Conservation (phyloP, 164 flowering plant species). For the Kalanchoe fedtschenkoi region DNA sequence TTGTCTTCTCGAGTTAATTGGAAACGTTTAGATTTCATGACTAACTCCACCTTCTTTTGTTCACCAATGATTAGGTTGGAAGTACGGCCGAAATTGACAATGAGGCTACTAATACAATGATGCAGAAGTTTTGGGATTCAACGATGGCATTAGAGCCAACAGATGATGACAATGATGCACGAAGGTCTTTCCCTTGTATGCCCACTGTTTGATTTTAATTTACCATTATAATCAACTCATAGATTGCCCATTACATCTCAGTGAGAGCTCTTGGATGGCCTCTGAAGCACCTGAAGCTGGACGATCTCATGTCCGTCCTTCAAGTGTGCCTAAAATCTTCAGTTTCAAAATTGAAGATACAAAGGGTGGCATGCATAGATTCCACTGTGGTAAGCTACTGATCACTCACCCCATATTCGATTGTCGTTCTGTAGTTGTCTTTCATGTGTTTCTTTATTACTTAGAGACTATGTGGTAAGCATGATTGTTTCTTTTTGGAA, state of each 20-base stretch:
- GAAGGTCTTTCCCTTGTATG: slow-evolving; percentile 33
- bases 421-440: too few species aligned
- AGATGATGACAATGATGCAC: slow-evolving; percentile 67
- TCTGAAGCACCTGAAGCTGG: slow-evolving; percentile 72
- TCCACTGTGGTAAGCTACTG: slow-evolving; percentile 57
- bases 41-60: background rate
- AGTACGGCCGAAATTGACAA: slow-evolving; percentile 43
- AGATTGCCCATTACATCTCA: slow-evolving; percentile 18
- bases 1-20: too few species aligned
- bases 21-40: background rate
- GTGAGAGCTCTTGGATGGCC: slow-evolving; percentile 71
- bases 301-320: slow-evolving; percentile 35
- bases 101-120: slow-evolving; percentile 63
- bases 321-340: slow-evolving; percentile 33
- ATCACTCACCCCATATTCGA: too few species aligned
- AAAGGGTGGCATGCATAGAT: slow-evolving; percentile 86
- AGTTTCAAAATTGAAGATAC: slow-evolving; percentile 80
- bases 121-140: slow-evolving; percentile 96
- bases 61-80: slow-evolving; percentile 49
- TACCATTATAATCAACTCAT: slow-evolving; percentile 12
- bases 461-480: too few species aligned
- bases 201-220: background rate
- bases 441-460: too few species aligned
- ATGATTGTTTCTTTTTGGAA: too few species aligned
- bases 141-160: slow-evolving; percentile 64